Evolutionary conservation across 1,139 yeast genomes (phyloP).

Genomic region (Scheffersomyces illinoinensis): DNA sequence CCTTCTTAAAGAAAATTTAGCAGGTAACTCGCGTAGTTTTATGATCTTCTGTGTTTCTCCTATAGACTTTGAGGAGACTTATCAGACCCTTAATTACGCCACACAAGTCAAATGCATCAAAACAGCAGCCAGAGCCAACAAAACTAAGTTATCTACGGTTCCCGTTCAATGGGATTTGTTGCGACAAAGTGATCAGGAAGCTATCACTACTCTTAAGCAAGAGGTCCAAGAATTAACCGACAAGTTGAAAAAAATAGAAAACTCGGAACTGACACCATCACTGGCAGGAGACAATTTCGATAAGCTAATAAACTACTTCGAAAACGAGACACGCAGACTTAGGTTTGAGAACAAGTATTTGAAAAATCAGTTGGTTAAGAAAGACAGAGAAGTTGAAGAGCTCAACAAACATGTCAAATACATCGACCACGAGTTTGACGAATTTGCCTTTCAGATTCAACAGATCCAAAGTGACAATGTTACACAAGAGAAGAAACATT

Average conservation of each 20-base stretch:
- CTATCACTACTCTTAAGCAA: constrained; percentile 29
- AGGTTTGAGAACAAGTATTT: constrained; percentile 39
- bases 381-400: constrained; percentile 24
- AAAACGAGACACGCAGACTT: constrained; percentile 28
- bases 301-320: constrained; percentile 33
- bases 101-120: constrained; percentile 70
- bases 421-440: constrained; percentile 24
- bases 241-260: constrained; percentile 17
- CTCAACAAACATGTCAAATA: constrained; percentile 29
- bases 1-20: constrained; percentile 67
- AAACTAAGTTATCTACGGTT: constrained; percentile 30
- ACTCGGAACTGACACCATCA: background rate
- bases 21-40: constrained; percentile 74
- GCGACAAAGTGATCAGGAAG: constrained; percentile 26
- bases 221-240: constrained; percentile 34
- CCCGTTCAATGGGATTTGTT: constrained; percentile 36
- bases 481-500: background rate
- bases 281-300: constrained; percentile 10
- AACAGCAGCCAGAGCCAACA: constrained; percentile 55
- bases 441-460: background rate
- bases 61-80: constrained; percentile 70
- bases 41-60: constrained; percentile 81
- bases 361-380: constrained; percentile 17
- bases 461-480: background rate
- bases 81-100: constrained; percentile 74